These are phyloP conservation scores for Cydonia oblonga DNA, from an alignment of 331 rosid species.

Conservation along the genomic window DNA sequence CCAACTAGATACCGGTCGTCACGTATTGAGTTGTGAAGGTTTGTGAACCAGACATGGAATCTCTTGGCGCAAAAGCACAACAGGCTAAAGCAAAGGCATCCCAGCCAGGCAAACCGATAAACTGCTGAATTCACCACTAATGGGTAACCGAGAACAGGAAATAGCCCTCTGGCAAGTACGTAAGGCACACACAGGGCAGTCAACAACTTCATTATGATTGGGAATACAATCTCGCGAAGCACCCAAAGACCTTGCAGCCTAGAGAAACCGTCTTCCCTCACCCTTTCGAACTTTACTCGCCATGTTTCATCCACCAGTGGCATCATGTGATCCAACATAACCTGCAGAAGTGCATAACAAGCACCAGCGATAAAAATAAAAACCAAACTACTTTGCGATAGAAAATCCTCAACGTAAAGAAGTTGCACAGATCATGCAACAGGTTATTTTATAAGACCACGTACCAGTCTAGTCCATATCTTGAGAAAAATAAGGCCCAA, in stretches of 20 bases:
- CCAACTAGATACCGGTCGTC: constrained; percentile 93
- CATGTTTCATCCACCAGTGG: constrained; percentile 89
- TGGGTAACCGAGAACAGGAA: constrained; percentile 91
- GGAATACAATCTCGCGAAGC: constrained; percentile 75
- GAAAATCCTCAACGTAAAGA: neutral
- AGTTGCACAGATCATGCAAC: neutral
- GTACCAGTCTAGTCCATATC: constrained; percentile 99
- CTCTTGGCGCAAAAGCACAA: constrained; percentile 87
- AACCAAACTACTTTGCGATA: neutral
- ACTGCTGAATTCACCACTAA: constrained; percentile 91
- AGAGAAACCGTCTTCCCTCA: constrained; percentile 86
- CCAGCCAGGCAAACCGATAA: constrained; percentile 94
- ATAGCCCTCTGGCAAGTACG: constrained; percentile 84
- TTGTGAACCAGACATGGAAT: constrained; percentile 96
- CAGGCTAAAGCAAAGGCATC: constrained; percentile 79
- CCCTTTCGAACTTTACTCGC: constrained; percentile 90
- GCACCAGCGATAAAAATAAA: neutral
- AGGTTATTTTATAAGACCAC: constrained; percentile 1
- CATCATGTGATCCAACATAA: constrained; percentile 99
- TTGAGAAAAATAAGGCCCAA: constrained; percentile 95
- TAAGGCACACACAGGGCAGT: constrained; percentile 92
- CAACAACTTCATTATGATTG: constrained; percentile 81
- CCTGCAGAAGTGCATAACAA: constrained; percentile 37
- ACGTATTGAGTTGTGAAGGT: constrained; percentile 93
- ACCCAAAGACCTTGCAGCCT: constrained; percentile 94